These are phyloP conservation scores for Teratosphaeria zuluensis DNA, from an alignment of 2,329 filamentous ascomycete species.

Conservation along the genomic window DNA sequence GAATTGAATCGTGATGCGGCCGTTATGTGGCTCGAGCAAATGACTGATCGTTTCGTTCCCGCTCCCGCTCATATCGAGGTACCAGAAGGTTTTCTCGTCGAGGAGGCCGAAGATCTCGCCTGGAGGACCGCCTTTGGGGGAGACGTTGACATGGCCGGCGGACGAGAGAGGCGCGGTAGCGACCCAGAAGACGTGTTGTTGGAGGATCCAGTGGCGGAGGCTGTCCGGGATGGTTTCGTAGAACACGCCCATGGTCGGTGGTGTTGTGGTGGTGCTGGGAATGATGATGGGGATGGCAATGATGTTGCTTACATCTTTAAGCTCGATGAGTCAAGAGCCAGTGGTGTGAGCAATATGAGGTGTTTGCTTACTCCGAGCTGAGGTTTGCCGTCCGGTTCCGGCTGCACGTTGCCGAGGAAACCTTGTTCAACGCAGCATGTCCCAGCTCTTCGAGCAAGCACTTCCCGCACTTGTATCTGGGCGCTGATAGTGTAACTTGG, in stretches of 20 bases:
- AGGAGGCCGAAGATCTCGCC: conserved; percentile 31
- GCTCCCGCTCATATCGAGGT: conserved; percentile 34
- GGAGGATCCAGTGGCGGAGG: conserved; percentile 32
- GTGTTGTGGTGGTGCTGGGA: background rate
- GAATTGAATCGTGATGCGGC: conserved; percentile 34
- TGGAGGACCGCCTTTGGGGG: conserved; percentile 33
- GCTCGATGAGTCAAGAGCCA: background rate
- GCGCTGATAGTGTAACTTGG: too few relatives aligned
- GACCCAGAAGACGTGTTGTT: conserved; percentile 37
- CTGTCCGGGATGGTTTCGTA: conserved; percentile 33
- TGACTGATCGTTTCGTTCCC: conserved; percentile 37
- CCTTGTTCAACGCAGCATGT: background rate
- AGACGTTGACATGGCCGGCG: conserved; percentile 36
- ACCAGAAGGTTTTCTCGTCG: conserved; percentile 33
- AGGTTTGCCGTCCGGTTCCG: background rate
- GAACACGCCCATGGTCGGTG: conserved; percentile 30
- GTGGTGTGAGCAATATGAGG: too few relatives aligned
- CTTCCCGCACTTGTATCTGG: too few relatives aligned
- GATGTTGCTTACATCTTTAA: background rate
- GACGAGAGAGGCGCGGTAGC: conserved; percentile 32
- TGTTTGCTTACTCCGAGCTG: background rate
- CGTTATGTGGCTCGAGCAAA: conserved; percentile 33
- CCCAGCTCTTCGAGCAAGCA: too few relatives aligned
- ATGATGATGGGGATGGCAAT: background rate
- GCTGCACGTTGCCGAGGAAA: background rate